Evolutionary conservation across 169 alveolate genomes (phyloP).

Genomic region (Eimeria necatrix): DNA sequence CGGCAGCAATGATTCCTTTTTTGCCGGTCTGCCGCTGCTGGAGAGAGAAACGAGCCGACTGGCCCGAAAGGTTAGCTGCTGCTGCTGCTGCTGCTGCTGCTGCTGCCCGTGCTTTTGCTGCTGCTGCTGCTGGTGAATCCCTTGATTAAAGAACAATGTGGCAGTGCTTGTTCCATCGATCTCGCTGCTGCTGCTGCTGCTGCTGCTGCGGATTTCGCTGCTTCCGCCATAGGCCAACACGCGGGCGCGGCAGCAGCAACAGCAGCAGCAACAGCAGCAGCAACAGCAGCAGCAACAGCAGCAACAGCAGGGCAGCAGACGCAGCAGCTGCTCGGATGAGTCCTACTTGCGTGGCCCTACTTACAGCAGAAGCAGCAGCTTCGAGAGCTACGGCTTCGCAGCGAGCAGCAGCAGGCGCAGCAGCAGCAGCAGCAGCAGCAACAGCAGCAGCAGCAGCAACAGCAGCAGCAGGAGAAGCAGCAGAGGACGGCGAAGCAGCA

Average conservation of each 20-base stretch:
- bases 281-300: too few relatives aligned
- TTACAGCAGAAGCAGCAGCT: conserved; percentile 17
- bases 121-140: neutral
- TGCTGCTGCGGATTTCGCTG: neutral
- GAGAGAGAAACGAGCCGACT: neutral
- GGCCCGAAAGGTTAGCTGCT: neutral
- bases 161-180: neutral
- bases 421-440: conserved; percentile 24
- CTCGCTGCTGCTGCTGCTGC: neutral
- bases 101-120: neutral
- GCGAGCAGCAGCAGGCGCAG: conserved; percentile 11
- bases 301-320: too few relatives aligned
- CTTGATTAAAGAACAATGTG: too few relatives aligned
- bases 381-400: conserved; percentile 2
- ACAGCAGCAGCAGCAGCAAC: neutral
- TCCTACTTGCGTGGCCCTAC: neutral
- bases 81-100: conserved; percentile 8
- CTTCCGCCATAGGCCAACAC: neutral
- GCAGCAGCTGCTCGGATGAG: neutral
- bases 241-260: conserved; percentile 19
- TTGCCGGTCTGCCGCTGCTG: conserved; percentile 10
- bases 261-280: too few relatives aligned
- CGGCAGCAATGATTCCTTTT: neutral
- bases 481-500: neutral
- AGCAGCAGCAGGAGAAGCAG: neutral